phyloP scores from a whole-genome alignment of 371 early-diverging fungal species.

The Actinomucor elegans region DNA sequence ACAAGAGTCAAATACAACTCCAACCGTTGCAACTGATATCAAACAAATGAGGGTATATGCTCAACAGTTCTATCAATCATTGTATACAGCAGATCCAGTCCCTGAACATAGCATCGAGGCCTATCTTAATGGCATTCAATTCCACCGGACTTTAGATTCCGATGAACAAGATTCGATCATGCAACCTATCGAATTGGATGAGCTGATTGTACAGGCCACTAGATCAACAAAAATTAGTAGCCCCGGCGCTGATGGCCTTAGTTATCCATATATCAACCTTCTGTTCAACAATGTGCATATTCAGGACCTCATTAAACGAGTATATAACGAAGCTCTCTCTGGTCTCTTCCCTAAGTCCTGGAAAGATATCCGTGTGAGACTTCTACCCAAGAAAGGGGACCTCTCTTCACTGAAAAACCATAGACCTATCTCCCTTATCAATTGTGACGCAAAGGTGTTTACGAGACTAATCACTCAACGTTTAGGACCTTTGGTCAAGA shows the following conservation, averaged over 20 bases:
- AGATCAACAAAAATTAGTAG: too few relatives aligned
- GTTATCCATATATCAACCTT: background rate
- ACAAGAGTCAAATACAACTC: too few relatives aligned
- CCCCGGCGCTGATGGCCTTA: background rate
- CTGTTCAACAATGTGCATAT: background rate
- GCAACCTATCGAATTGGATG: background rate
- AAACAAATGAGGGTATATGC: background rate
- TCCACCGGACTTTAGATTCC: background rate
- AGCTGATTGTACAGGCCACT: too few relatives aligned
- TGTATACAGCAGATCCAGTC: background rate
- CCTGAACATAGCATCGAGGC: background rate
- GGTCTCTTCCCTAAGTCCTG: background rate
- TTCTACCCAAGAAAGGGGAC: slow-evolving; percentile 7
- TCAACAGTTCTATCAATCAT: background rate
- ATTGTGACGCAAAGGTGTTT: slow-evolving; percentile 23
- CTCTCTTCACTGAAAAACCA: slow-evolving; percentile 16
- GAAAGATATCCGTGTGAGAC: background rate
- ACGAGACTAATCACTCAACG: slow-evolving; percentile 17
- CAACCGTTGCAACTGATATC: background rate
- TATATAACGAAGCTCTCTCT: background rate
- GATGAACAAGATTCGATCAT: background rate
- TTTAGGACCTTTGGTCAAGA: background rate
- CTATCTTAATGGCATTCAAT: background rate
- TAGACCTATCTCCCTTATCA: slow-evolving; percentile 18
- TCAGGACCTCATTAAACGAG: background rate